A percentile compares a stretch with the other conserved stretches of the same genome.
Conservation (phyloP, 495 filamentous ascomycete genomes). For the Annulohypoxylon maeteangense region DNA sequence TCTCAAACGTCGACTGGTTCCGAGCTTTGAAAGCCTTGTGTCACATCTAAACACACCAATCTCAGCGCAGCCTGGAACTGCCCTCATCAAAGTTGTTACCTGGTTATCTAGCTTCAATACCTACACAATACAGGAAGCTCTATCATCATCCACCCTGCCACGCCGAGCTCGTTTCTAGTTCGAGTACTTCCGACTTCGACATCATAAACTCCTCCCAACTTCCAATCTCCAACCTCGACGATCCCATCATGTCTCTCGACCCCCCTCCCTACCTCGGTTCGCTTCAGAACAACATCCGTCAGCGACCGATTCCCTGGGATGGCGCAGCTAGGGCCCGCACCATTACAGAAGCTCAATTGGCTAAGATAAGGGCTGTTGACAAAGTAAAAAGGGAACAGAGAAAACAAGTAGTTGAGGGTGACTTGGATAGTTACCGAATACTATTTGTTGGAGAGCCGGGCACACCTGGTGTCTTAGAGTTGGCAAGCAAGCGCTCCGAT, state of each 20-base stretch:
- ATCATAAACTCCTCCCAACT: conserved; percentile 6
- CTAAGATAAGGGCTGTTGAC: conserved; percentile 96
- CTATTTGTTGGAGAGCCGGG: conserved; percentile 79
- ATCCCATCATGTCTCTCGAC: conserved; percentile 81
- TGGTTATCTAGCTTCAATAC: neutral
- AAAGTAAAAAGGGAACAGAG: conserved; percentile 89
- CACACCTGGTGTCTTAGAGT: conserved; percentile 81
- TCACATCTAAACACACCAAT: conserved; percentile 4
- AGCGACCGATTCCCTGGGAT: conserved; percentile 96
- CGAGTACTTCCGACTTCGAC: neutral
- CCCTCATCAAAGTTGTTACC: neutral
- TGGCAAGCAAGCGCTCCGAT: conserved; percentile 80
- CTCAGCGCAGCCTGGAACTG: conserved; percentile 14
- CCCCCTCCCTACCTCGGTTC: conserved; percentile 90
- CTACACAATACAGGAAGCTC: conserved; percentile 10
- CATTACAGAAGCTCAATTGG: conserved; percentile 92
- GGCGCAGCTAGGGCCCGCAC: conserved; percentile 93
- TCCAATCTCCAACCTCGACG: neutral
- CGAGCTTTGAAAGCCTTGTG: conserved; percentile 26
- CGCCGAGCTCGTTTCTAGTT: conserved; percentile 25
- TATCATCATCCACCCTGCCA: conserved; percentile 4
- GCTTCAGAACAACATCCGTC: conserved; percentile 93
- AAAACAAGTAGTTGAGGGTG: conserved; percentile 79
- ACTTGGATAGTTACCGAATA: conserved; percentile 78
- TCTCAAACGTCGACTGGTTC: conserved; percentile 1